Base-by-base conservation (phyloP, 352 stramenopile genomes). In the Globisporangium ultimum region DNA sequence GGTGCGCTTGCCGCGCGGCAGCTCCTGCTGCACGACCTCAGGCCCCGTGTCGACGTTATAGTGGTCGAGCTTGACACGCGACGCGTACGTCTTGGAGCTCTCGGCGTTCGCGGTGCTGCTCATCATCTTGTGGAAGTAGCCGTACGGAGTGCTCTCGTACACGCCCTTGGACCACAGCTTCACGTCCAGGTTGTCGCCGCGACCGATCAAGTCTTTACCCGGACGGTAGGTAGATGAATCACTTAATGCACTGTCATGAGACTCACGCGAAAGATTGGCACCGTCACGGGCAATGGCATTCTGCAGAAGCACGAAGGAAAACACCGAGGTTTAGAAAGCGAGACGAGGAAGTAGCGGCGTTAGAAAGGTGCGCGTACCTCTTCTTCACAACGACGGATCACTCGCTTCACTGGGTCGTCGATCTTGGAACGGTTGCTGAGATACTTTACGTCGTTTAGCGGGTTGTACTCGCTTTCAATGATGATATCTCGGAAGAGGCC, bases 121-220 rank as follows among this genome's bases (percentile, higher is more conserved):
- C 78, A 89, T 89, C 72, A 89, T 85, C 61, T 89, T 91, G 76
- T 92, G 74, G 72, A 92, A 92, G 58, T 91, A 93, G 9, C 83
- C 83, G 58, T 92, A 90, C 45, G 80, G 80, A 13, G 83, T 93
- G 72, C 76, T 88, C 64, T 93, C 83, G 41, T 80, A 88, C 20
- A 79, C 76, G 18, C 83, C 83, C 50, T 78, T 83, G 20, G 83
- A 79, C 75, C 78, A 93, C 20, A 89, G 73, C 52, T 88, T 88
- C 32, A 87, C 78, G 53, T 93, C 80, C 41, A 90, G 51, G 53
- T 90, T 93, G 56, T 92, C 83, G 38, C 64, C 59, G 10, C 83
- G 76, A 10, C 75, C 79, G 50, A 60, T 59, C 3, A 42, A 45
- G 48, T 48, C 55, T 24, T 53, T 47, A 34, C 28, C 38, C 38